phyloP scores from a whole-genome alignment of 495 filamentous ascomycete genomes.

The Filosporella fistucella region DNA sequence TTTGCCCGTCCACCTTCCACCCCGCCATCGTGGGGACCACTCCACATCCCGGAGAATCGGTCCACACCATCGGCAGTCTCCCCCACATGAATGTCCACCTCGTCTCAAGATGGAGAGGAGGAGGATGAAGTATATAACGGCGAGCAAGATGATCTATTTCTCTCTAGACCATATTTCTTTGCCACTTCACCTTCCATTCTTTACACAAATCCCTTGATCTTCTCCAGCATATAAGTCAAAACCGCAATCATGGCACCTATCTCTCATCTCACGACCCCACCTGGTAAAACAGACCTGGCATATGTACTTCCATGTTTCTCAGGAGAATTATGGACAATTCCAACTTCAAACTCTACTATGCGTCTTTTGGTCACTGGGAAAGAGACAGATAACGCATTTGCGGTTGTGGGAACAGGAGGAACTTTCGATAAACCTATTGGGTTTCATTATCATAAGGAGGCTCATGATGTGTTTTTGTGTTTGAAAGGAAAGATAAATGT shows the following conservation, averaged over 20 bases:
- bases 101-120: neutral
- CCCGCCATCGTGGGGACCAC: conserved; percentile 1
- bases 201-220: neutral
- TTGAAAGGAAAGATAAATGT: conserved; percentile 42
- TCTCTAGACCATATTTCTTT: neutral
- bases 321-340: conserved; percentile 41
- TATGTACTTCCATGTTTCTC: conserved; percentile 39
- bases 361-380: conserved; percentile 41
- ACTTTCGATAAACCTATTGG: conserved; percentile 32
- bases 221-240: neutral
- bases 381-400: conserved; percentile 39
- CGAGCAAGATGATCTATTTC: neutral
- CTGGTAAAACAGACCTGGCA: conserved; percentile 16
- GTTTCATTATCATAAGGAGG: conserved; percentile 44
- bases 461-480: conserved; percentile 45
- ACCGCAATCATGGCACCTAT: conserved; percentile 2
- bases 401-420: conserved; percentile 41
- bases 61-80: conserved; percentile 5
- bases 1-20: conserved; percentile 4
- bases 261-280: conserved; percentile 10
- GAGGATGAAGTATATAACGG: neutral
- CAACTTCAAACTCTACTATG: conserved; percentile 38
- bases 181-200: neutral
- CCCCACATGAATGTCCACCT: conserved; percentile 4
- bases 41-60: conserved; percentile 2